These are phyloP conservation scores for Mucor racemosus DNA, from an alignment of 371 early-diverging fungal genomes.

Conservation along the genomic window DNA sequence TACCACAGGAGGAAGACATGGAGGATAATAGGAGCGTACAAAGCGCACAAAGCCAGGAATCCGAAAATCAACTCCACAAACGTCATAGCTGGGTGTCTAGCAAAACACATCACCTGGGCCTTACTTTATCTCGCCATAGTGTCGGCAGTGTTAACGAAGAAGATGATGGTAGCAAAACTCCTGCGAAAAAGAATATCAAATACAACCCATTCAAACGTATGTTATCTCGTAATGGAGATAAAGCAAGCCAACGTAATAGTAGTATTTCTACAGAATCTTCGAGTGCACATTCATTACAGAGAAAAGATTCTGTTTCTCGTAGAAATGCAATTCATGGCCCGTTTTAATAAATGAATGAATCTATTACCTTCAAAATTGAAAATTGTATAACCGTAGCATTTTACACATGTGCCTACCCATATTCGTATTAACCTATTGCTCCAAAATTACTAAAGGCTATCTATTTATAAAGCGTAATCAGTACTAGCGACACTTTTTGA, in stretches of 20 bases:
- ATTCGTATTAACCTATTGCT: no score
- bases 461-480: no score
- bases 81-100: background rate
- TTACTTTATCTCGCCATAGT: slow-evolving; percentile 7
- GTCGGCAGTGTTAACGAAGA: background rate
- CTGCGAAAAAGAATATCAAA: background rate
- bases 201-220: slow-evolving; percentile 10
- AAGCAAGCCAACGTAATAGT: background rate
- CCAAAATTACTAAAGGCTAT: no score
- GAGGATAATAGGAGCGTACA: background rate
- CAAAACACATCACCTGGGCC: background rate
- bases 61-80: background rate
- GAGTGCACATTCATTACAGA: background rate
- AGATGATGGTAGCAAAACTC: background rate
- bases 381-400: no score
- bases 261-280: background rate
- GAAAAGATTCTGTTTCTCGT: background rate
- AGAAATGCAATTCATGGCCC: slow-evolving; percentile 18
- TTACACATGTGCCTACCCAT: no score
- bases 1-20: background rate
- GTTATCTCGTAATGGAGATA: background rate
- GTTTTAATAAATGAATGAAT: background rate
- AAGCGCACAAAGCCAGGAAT: background rate
- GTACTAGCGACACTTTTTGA: no score
- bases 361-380: no score